Evolutionary conservation across 768 basidiomycete species (phyloP).

Genomic region (Cytidiella melzeri): DNA sequence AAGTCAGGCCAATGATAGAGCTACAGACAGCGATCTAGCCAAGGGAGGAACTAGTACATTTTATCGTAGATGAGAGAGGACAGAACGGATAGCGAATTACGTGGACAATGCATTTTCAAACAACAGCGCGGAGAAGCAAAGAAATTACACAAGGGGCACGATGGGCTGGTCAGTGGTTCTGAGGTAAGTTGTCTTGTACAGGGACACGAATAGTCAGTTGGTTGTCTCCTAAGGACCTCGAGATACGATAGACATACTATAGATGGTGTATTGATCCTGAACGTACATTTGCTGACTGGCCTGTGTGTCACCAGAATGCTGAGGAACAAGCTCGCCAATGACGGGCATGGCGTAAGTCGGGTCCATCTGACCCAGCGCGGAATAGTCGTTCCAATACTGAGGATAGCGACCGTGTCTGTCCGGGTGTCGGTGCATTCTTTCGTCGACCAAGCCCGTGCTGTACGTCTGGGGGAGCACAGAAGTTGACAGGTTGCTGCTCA

Average conservation of each 20-base stretch:
- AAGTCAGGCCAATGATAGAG: conserved; percentile 4
- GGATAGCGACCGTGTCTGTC: conserved; percentile 24
- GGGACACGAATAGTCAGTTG: too few relatives aligned
- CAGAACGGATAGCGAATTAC: not conserved
- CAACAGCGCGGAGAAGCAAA: not conserved
- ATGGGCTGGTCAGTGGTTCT: conserved; percentile 11
- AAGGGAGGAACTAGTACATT: not conserved
- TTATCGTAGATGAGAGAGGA: not conserved
- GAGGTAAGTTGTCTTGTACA: conserved; percentile 14
- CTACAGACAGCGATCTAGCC: conserved; percentile 6
- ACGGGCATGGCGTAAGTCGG: conserved; percentile 25
- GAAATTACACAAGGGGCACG: not conserved
- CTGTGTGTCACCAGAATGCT: conserved; percentile 5
- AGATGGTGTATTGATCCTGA: conserved; percentile 23
- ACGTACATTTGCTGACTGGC: conserved; percentile 18
- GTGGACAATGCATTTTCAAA: not conserved
- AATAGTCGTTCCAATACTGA: conserved; percentile 33
- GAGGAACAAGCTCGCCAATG: conserved; percentile 18
- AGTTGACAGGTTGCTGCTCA: conserved; percentile 52
- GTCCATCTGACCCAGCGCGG: conserved; percentile 27
- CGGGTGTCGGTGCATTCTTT: conserved; percentile 25
- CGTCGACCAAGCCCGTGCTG: conserved; percentile 64
- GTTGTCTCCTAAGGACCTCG: too few relatives aligned
- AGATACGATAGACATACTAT: conserved; percentile 21
- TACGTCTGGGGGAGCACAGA: conserved; percentile 71